Evolutionary conservation across 2,329 filamentous ascomycete genomes (phyloP).

Genomic region (Colletotrichum horii): DNA sequence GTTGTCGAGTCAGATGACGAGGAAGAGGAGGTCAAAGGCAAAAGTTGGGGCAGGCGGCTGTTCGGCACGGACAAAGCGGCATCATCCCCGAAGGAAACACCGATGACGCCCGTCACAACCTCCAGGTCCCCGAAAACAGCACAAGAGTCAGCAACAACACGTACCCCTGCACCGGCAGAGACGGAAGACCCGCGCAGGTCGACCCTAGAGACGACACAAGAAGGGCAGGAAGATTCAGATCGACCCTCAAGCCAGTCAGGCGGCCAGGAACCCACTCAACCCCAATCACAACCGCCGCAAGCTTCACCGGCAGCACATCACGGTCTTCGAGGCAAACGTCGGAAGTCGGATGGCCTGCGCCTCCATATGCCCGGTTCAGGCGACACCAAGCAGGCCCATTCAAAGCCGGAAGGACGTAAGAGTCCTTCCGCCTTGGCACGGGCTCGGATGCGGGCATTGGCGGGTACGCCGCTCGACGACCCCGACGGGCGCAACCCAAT

Average conservation of each 20-base stretch:
- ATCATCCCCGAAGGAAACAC: slow-evolving; percentile 8
- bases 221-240: slow-evolving; percentile 18
- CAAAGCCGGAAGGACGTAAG: slow-evolving; percentile 33
- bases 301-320: neutral
- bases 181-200: neutral
- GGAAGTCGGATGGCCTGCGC: slow-evolving; percentile 5
- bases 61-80: slow-evolving; percentile 28
- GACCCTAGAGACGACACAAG: slow-evolving; percentile 17
- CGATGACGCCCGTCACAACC: slow-evolving; percentile 13
- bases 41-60: slow-evolving; percentile 39
- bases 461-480: slow-evolving; percentile 47
- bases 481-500: slow-evolving; percentile 42
- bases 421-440: slow-evolving; percentile 50
- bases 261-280: neutral
- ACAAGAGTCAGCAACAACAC: neutral
- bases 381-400: neutral
- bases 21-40: slow-evolving; percentile 36
- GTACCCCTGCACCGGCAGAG: neutral
- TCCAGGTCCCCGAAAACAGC: slow-evolving; percentile 5
- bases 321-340: slow-evolving; percentile 3
- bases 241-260: slow-evolving; percentile 1
- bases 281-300: neutral
- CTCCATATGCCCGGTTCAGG: slow-evolving; percentile 4
- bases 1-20: slow-evolving; percentile 42
- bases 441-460: slow-evolving; percentile 48